Evolutionary conservation across 2,329 filamentous ascomycete genomes (phyloP).

Genomic region (Pestalotiopsis fici): DNA sequence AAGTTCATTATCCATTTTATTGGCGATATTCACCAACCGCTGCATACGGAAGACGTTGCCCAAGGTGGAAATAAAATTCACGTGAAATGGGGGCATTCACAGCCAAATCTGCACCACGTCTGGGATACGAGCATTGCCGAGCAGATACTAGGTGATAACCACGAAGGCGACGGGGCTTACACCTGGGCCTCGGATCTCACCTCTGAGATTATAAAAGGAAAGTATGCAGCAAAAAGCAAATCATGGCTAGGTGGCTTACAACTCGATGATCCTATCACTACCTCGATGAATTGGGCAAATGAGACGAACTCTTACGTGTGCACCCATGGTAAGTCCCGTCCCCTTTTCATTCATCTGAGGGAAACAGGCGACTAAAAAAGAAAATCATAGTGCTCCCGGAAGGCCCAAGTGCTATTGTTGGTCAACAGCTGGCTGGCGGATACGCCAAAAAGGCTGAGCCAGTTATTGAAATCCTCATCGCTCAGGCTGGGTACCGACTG

Average conservation of each 20-base stretch:
- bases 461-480: too few relatives aligned
- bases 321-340: slow-evolving; percentile 49
- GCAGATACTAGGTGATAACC: slow-evolving; percentile 58
- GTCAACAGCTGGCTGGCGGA: too few relatives aligned
- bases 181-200: slow-evolving; percentile 59
- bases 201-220: slow-evolving; percentile 54
- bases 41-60: slow-evolving; percentile 65
- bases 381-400: too few relatives aligned
- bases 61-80: slow-evolving; percentile 69
- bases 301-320: slow-evolving; percentile 66
- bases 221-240: slow-evolving; percentile 49
- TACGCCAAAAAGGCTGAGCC: too few relatives aligned
- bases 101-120: slow-evolving; percentile 69
- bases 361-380: too few relatives aligned
- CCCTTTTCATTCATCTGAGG: too few relatives aligned
- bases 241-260: slow-evolving; percentile 59
- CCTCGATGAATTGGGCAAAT: slow-evolving; percentile 63
- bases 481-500: too few relatives aligned
- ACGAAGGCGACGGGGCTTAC: slow-evolving; percentile 50
- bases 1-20: slow-evolving; percentile 71
- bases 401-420: too few relatives aligned
- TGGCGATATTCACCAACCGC: slow-evolving; percentile 69
- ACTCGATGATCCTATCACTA: slow-evolving; percentile 52
- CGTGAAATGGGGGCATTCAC: slow-evolving; percentile 64
- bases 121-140: slow-evolving; percentile 74